phyloP scores from a whole-genome alignment of 208 protist genomes.

The Trypanosomatidae sp. region DNA sequence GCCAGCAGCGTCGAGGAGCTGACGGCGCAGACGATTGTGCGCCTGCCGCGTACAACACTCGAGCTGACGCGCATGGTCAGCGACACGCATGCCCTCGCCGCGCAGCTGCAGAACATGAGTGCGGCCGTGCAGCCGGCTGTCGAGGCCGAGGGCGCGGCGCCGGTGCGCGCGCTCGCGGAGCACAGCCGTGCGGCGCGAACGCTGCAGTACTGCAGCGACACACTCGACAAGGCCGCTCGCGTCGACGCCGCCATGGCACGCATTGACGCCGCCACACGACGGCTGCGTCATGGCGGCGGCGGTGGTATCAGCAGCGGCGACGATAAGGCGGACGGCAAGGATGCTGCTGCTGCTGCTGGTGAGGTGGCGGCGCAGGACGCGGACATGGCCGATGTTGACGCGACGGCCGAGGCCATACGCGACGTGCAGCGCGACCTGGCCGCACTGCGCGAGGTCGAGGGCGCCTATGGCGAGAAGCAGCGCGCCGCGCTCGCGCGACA shows the following conservation, averaged over 20 bases:
- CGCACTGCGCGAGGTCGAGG: conserved; percentile 33
- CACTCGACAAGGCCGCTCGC: conserved; percentile 22
- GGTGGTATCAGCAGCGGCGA: not conserved
- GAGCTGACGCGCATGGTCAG: conserved; percentile 52
- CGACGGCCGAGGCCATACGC: conserved; percentile 8
- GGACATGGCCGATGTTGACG: no score
- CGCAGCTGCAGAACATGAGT: conserved; percentile 24
- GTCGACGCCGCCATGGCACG: conserved; percentile 31
- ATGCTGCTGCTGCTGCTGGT: not conserved
- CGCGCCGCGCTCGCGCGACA: conserved; percentile 26
- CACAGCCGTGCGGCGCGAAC: conserved; percentile 24
- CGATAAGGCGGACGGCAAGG: not conserved
- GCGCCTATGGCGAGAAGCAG: conserved; percentile 42
- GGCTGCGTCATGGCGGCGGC: not conserved
- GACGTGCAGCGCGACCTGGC: conserved; percentile 23
- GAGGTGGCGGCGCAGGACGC: conserved; percentile 6
- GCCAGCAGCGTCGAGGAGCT: conserved; percentile 33
- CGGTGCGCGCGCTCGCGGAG: conserved; percentile 16
- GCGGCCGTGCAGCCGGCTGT: conserved; percentile 15
- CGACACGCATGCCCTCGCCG: conserved; percentile 32
- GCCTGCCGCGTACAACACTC: conserved; percentile 48
- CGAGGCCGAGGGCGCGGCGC: not conserved
- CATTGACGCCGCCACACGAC: conserved; percentile 5
- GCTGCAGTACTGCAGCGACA: conserved; percentile 26
- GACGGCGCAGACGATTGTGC: conserved; percentile 44